Conservation (phyloP, 441 rosid species). For the Brassica balearica region DNA sequence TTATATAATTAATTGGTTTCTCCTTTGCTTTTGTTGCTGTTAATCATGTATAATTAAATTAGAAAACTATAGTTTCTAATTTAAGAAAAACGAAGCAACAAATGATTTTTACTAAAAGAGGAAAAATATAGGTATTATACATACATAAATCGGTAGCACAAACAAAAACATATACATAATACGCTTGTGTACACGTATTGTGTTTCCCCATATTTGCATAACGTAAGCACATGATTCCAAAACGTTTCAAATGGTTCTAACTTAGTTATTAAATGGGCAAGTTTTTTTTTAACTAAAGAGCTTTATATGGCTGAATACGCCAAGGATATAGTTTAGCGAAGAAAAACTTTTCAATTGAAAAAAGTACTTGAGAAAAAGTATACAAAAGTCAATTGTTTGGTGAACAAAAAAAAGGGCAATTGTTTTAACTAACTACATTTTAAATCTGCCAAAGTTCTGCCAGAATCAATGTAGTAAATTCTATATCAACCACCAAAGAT, state of each 20-base stretch:
- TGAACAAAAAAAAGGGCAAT: constrained; percentile 8
- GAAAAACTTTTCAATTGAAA: constrained; percentile 3
- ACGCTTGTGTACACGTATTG: constrained; percentile 42
- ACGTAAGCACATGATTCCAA: constrained; percentile 30
- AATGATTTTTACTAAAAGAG: constrained; percentile 32
- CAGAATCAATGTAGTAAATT: constrained; percentile 1
- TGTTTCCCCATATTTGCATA: constrained; percentile 37
- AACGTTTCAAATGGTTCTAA: constrained; percentile 27
- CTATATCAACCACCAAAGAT: constrained; percentile 16
- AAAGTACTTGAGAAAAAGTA: neutral
- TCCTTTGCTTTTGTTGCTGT: neutral
- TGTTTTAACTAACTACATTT: neutral
- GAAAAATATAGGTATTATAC: constrained; percentile 8
- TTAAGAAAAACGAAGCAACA: constrained; percentile 13
- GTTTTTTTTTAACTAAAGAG: neutral
- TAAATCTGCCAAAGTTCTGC: constrained; percentile 10
- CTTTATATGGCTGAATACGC: constrained; percentile 9
- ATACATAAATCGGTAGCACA: neutral
- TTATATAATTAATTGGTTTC: neutral
- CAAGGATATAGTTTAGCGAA: constrained; percentile 3
- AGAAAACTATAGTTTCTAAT: constrained; percentile 6
- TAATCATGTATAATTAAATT: neutral
- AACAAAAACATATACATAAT: constrained; percentile 37
- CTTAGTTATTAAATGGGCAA: constrained; percentile 15
- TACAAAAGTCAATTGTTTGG: constrained; percentile 15